A percentile compares a stretch with the other conserved stretches of the same genome.
Evolutionary conservation across 2,329 filamentous ascomycete genomes (phyloP).

Genomic region (Pseudogymnoascus sp.): DNA sequence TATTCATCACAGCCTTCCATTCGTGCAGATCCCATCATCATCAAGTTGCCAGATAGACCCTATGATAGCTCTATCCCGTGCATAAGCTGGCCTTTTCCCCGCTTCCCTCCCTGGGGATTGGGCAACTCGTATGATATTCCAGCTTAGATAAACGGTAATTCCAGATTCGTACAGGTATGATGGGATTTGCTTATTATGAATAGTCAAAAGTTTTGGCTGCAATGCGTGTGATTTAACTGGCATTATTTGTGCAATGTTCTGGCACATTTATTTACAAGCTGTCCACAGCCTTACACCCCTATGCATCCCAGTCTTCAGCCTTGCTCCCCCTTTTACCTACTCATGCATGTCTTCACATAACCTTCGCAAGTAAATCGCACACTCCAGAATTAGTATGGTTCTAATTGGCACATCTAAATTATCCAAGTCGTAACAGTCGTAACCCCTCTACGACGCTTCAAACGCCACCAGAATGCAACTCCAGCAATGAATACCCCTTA

Average conservation of each 20-base stretch:
- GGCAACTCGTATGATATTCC: not conserved
- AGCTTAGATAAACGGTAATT: constrained; percentile 1
- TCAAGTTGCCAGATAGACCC: not conserved
- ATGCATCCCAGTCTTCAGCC: not conserved
- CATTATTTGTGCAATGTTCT: not conserved
- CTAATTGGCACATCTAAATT: not conserved
- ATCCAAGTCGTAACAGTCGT: constrained; percentile 3
- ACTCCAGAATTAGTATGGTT: not conserved
- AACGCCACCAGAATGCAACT: not conserved
- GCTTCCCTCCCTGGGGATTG: not conserved
- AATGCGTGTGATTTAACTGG: not conserved
- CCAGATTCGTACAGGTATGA: not conserved
- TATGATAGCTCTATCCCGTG: not conserved
- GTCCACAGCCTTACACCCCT: not conserved
- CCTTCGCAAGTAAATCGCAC: not conserved
- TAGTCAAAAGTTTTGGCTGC: not conserved
- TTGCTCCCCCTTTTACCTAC: not conserved
- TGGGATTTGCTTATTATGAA: constrained; percentile 2
- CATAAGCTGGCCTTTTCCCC: not conserved
- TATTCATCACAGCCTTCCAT: not conserved
- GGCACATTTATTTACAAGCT: not conserved
- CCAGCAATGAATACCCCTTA: not conserved
- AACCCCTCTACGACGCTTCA: not conserved
- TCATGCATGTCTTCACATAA: not conserved
- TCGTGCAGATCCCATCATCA: not conserved